A percentile compares a stretch with the other conserved stretches of the same genome.
These are phyloP conservation scores for Sarcodon aspratus DNA, from an alignment of 768 basidiomycete genomes.

Conservation along the genomic window DNA sequence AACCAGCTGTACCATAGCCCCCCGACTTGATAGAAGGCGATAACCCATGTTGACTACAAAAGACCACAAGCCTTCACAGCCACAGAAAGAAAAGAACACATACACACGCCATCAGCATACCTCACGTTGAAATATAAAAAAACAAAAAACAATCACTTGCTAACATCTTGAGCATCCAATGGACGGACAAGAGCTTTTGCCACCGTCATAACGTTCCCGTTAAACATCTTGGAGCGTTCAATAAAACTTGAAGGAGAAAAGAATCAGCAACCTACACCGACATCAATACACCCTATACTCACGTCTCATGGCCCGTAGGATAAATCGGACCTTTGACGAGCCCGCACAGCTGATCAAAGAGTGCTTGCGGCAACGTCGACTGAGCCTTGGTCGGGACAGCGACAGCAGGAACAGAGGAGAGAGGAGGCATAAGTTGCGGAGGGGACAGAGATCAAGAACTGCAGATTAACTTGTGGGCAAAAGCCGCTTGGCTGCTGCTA, in stretches of 20 bases:
- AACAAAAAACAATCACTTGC: slow-evolving; percentile 40
- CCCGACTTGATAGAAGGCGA: slow-evolving; percentile 81
- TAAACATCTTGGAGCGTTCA: slow-evolving; percentile 15
- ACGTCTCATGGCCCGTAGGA: not conserved
- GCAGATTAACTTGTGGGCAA: no score
- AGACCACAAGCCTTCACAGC: slow-evolving; percentile 44
- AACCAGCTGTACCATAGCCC: slow-evolving; percentile 85
- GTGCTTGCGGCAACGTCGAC: no score
- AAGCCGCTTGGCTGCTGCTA: no score
- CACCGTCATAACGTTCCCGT: slow-evolving; percentile 14
- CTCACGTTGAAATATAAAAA: no score
- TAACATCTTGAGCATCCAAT: slow-evolving; percentile 70
- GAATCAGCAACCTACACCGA: not conserved
- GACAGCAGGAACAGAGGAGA: no score
- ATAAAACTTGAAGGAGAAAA: slow-evolving; percentile 7
- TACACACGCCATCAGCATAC: not conserved
- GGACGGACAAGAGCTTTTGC: slow-evolving; percentile 43
- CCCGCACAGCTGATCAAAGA: no score
- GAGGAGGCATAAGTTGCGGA: no score
- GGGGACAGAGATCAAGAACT: no score
- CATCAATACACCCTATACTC: not conserved
- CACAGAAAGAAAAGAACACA: not conserved
- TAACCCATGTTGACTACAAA: slow-evolving; percentile 61
- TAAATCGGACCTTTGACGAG: not conserved
- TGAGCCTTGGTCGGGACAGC: no score